These are phyloP conservation scores for Vicia sativa DNA, from an alignment of 306 rosid species.

Conservation along the genomic window DNA sequence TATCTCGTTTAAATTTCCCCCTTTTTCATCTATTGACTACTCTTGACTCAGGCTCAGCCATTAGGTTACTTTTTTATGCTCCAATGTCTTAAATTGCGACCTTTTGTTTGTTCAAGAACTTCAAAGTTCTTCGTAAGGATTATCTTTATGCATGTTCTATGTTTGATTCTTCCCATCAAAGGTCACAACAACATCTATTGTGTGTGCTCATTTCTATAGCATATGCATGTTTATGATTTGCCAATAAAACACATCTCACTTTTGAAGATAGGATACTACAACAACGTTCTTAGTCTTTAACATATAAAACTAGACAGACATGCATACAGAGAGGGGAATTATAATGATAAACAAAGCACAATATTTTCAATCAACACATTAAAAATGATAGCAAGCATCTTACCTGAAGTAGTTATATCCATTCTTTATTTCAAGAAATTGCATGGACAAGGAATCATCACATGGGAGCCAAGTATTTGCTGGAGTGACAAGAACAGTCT, in stretches of 20 bases:
- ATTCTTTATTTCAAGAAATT: slow-evolving; percentile 59
- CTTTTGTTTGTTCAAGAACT: neutral
- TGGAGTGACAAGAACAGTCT: slow-evolving; percentile 80
- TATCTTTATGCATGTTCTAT: neutral
- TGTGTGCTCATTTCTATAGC: slow-evolving; percentile 3
- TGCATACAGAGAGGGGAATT: neutral
- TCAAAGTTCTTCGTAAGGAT: neutral
- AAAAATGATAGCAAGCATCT: slow-evolving; percentile 37
- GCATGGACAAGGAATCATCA: slow-evolving; percentile 91
- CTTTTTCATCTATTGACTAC: neutral
- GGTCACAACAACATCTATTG: neutral
- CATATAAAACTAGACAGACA: slow-evolving; percentile 3
- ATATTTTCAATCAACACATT: slow-evolving; percentile 9
- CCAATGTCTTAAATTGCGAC: slow-evolving; percentile 9
- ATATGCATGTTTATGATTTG: neutral
- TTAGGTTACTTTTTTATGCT: neutral
- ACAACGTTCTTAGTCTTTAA: slow-evolving; percentile 19
- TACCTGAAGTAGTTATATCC: slow-evolving; percentile 81
- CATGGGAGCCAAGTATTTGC: slow-evolving; percentile 83
- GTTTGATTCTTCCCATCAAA: neutral
- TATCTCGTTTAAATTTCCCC: neutral
- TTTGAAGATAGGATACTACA: slow-evolving; percentile 23
- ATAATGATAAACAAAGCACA: neutral
- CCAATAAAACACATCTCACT: slow-evolving; percentile 8
- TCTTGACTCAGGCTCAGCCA: neutral